These are phyloP conservation scores for Botrytis sinoallii DNA, from an alignment of 2,329 filamentous ascomycete species.

Conservation along the genomic window DNA sequence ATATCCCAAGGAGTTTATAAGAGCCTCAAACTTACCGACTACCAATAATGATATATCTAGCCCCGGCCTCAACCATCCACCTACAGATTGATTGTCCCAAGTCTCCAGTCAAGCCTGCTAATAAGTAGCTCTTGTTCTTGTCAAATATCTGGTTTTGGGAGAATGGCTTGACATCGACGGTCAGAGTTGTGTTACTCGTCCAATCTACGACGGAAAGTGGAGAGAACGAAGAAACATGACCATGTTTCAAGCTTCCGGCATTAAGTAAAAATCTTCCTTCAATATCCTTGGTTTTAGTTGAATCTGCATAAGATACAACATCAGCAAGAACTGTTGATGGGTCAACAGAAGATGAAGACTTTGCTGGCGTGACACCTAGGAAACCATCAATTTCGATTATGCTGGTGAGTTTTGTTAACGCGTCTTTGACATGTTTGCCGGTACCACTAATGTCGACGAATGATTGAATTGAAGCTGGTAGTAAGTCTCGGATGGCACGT, in stretches of 20 bases:
- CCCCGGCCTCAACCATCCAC: conserved; percentile 44
- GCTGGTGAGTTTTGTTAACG: not conserved
- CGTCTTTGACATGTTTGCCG: not conserved
- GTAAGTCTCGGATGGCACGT: conserved; percentile 16
- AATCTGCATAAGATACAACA: conserved; percentile 2
- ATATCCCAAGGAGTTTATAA: too few species aligned
- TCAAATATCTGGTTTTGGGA: conserved; percentile 7
- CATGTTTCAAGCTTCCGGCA: not conserved
- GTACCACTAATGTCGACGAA: conserved; percentile 9
- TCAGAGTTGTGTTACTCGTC: conserved; percentile 16
- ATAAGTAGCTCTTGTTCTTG: conserved; percentile 36
- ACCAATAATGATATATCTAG: conserved; percentile 25
- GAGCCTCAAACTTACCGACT: conserved; percentile 10
- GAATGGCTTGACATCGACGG: conserved; percentile 3
- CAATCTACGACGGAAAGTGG: conserved; percentile 16
- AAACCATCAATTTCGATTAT: not conserved
- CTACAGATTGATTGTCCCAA: conserved; percentile 41
- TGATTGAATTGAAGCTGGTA: conserved; percentile 4
- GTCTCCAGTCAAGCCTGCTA: conserved; percentile 35
- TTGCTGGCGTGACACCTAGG: not conserved
- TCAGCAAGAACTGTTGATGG: not conserved
- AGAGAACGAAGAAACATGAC: not conserved
- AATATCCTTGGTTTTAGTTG: not conserved
- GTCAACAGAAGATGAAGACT: not conserved
- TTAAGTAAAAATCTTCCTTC: not conserved